phyloP scores from a whole-genome alignment of 1,284 basidiomycete genomes.

The Ganoderma boninense region DNA sequence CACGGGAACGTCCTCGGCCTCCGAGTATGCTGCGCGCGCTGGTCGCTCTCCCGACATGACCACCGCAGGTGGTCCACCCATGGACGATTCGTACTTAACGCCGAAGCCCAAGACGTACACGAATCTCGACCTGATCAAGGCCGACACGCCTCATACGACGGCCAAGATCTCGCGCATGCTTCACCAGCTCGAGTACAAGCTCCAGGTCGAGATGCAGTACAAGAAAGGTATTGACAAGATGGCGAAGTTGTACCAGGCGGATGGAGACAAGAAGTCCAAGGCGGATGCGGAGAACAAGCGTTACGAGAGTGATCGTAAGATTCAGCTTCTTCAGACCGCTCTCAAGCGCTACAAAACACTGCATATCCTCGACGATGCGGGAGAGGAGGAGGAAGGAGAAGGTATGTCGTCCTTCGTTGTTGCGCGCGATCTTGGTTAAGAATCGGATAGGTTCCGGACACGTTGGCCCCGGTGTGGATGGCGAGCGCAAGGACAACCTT shows the following conservation, averaged over 20 bases:
- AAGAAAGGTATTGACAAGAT: slow-evolving; percentile 99
- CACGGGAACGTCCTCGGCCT: slow-evolving; percentile 37
- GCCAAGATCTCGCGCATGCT: slow-evolving; percentile 98
- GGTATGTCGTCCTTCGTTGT: slow-evolving; percentile 46
- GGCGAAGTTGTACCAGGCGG: slow-evolving; percentile 93
- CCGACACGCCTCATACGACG: slow-evolving; percentile 95
- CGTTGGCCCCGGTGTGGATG: slow-evolving; percentile 70
- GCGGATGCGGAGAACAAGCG: slow-evolving; percentile 94
- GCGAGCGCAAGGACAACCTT: slow-evolving; percentile 90
- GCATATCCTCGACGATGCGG: slow-evolving; percentile 89
- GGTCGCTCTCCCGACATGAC: slow-evolving; percentile 52
- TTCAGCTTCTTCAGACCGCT: slow-evolving; percentile 90
- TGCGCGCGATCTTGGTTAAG: slow-evolving; percentile 12
- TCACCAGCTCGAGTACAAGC: slow-evolving; percentile 99
- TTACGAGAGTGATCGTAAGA: slow-evolving; percentile 96
- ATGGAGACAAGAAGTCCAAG: slow-evolving; percentile 94
- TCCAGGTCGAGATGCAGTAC: slow-evolving; percentile 98
- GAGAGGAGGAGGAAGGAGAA: slow-evolving; percentile 72
- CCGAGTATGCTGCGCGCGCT: slow-evolving; percentile 53
- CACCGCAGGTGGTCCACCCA: slow-evolving; percentile 43
- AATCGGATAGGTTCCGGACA: slow-evolving; percentile 25
- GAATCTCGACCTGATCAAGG: slow-evolving; percentile 94
- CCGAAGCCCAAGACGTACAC: slow-evolving; percentile 71
- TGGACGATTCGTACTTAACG: slow-evolving; percentile 47
- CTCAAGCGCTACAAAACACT: slow-evolving; percentile 97